These are phyloP conservation scores for Xanthoceras sorbifolium DNA, from an alignment of 345 rosid genomes.

Conservation along the genomic window DNA sequence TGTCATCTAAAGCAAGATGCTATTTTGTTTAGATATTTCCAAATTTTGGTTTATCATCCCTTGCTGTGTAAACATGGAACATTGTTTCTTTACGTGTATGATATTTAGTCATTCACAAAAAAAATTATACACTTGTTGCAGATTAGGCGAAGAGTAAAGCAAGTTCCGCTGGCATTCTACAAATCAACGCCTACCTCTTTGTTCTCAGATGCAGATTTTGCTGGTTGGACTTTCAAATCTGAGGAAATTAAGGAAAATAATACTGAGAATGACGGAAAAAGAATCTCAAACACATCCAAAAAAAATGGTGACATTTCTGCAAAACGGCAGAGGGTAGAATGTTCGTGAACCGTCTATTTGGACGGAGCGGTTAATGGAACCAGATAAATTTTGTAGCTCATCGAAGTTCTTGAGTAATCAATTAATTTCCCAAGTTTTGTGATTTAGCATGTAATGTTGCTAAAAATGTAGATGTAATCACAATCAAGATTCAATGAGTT, in stretches of 20 bases:
- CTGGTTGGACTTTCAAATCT: slow-evolving; percentile 73
- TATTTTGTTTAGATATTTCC: background rate
- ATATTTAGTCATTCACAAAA: background rate
- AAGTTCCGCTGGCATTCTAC: slow-evolving; percentile 86
- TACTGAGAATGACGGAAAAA: background rate
- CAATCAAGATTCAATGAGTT: background rate
- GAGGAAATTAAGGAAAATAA: slow-evolving; percentile 25
- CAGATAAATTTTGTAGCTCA: slow-evolving; percentile 3
- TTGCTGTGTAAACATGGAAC: background rate
- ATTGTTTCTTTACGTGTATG: background rate
- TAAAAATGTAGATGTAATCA: slow-evolving; percentile 2
- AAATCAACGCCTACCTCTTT: slow-evolving; percentile 57
- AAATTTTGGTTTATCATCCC: background rate
- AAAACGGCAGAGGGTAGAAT: slow-evolving; percentile 45
- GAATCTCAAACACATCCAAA: background rate
- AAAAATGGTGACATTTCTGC: slow-evolving; percentile 17
- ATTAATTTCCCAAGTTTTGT: no score
- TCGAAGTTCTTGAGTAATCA: background rate
- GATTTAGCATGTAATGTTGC: background rate
- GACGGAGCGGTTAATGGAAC: background rate
- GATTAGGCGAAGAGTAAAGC: slow-evolving; percentile 83
- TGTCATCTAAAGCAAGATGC: no score
- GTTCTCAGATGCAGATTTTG: slow-evolving; percentile 73
- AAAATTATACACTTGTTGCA: slow-evolving; percentile 24
- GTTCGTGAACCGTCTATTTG: slow-evolving; percentile 14